Evolutionary conservation across 257 asterid species (phyloP).

Genomic region (Asclepias syriaca): DNA sequence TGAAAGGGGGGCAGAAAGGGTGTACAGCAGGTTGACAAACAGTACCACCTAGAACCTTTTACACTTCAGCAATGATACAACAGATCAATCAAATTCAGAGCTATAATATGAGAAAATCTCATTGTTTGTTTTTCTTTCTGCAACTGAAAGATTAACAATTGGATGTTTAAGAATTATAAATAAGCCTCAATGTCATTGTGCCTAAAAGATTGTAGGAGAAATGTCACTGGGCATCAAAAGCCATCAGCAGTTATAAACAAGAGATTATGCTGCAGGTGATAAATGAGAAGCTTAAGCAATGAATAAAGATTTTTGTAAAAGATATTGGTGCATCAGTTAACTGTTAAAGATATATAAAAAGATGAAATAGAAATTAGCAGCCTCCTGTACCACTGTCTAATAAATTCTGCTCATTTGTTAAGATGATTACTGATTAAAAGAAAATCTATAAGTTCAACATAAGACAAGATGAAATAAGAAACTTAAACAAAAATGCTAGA

Average conservation of each 20-base stretch:
- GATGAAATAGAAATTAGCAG: too few relatives aligned
- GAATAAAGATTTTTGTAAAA: neutral
- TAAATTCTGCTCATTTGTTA: neutral
- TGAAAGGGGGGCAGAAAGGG: neutral
- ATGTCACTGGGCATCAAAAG: neutral
- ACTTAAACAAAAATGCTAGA: neutral
- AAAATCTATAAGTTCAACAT: neutral
- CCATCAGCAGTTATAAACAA: neutral
- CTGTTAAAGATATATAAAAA: neutral
- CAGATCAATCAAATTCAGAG: neutral
- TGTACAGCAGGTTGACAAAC: neutral
- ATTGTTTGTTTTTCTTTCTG: neutral
- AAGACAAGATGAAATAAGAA: neutral
- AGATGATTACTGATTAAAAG: neutral
- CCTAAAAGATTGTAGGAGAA: neutral
- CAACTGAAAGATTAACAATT: neutral
- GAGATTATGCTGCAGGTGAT: neutral
- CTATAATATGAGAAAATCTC: neutral
- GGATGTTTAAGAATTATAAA: neutral
- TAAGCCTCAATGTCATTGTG: neutral
- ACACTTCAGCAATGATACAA: neutral
- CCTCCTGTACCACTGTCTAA: neutral
- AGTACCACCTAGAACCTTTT: neutral
- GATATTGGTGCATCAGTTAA: neutral
- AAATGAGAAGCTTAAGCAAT: neutral